Evolutionary conservation across 768 basidiomycete species (phyloP).

Genomic region (Suillus decipiens): DNA sequence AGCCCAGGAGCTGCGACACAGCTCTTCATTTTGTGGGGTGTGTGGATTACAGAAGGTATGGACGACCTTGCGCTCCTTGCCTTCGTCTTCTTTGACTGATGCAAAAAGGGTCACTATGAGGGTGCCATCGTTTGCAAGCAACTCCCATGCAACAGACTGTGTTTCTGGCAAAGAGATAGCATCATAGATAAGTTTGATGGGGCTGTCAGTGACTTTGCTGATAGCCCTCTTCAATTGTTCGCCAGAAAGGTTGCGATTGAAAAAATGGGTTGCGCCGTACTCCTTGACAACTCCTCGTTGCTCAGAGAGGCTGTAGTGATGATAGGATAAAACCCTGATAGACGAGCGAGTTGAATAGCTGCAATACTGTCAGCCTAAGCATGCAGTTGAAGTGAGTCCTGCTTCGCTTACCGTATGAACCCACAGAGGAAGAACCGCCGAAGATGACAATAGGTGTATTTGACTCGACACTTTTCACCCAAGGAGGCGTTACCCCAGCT

Average conservation of each 20-base stretch:
- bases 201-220: conserved; percentile 29
- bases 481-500: conserved; percentile 40
- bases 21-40: conserved; percentile 16
- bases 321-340: conserved; percentile 43
- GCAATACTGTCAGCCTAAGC: neutral
- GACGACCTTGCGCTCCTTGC: conserved; percentile 21
- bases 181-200: conserved; percentile 32
- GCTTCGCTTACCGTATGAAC: conserved; percentile 41
- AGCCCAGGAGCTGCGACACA: conserved; percentile 23
- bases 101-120: conserved; percentile 31
- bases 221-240: conserved; percentile 21
- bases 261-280: conserved; percentile 42
- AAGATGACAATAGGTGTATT: conserved; percentile 48
- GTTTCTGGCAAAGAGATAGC: conserved; percentile 36
- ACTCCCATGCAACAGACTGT: conserved; percentile 34
- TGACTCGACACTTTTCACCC: conserved; percentile 36
- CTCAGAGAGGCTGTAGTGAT: conserved; percentile 41
- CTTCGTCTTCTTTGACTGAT: conserved; percentile 25
- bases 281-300: conserved; percentile 33
- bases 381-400: conserved; percentile 5
- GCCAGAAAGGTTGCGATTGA: conserved; percentile 33
- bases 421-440: conserved; percentile 50
- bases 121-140: conserved; percentile 35
- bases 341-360: conserved; percentile 43
- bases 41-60: conserved; percentile 27